Base-by-base conservation (phyloP, 2,329 filamentous ascomycete species). In the Cercospora zeina region DNA sequence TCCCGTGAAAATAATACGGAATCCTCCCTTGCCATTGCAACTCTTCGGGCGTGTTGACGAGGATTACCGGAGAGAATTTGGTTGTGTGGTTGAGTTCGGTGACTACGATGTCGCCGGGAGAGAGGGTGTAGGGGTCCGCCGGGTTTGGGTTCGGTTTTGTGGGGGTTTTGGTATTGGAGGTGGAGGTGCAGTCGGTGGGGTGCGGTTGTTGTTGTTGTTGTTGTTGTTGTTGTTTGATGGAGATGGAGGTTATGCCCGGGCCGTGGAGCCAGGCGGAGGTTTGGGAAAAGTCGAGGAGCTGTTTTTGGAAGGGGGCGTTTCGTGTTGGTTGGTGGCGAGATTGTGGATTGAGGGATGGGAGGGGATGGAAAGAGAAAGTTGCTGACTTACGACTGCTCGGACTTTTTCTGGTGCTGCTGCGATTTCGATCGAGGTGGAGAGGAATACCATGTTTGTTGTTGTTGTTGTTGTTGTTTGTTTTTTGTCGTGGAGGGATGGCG, bases 261-360 rank as follows among this genome's bases (percentile, higher is more conserved):
- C 42, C 30, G 37, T 24, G 4, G 53, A 49, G 45, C 62, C 62
- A 68, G 21, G 27, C 14, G 16, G 66, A 51, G 11, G 57, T 19
- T 3, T 36, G 33, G 6, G 66, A 14, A 42, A 68, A 68, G 58
- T 68, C 62, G 53, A 68, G 58, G 55, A 66, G 60, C 65, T 57
- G 33, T 7, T 21, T 30, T 1, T 9, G 30, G 8, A 8, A 5
- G n/a, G 10, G 7, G 39, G 19, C 5, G 14, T 45, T 45, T 8
- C 16, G 4, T 45, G 39, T 16, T 9, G 39, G 14, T 45, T 45
- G 39, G 3, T 9, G 39, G 14, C 16, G 24, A 27, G 3, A 6
- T 6, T 27, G 24, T 27, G 6, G 3, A 6, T 6, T 27, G 6
- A 6, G 24, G 6, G 24, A 6, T 27, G 24, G 14, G 13, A 14